Percentiles rank a stretch among this genome's conserved stretches.
phyloP scores from a whole-genome alignment of 148 eudicot genomes.

The Euryodendron excelsum region DNA sequence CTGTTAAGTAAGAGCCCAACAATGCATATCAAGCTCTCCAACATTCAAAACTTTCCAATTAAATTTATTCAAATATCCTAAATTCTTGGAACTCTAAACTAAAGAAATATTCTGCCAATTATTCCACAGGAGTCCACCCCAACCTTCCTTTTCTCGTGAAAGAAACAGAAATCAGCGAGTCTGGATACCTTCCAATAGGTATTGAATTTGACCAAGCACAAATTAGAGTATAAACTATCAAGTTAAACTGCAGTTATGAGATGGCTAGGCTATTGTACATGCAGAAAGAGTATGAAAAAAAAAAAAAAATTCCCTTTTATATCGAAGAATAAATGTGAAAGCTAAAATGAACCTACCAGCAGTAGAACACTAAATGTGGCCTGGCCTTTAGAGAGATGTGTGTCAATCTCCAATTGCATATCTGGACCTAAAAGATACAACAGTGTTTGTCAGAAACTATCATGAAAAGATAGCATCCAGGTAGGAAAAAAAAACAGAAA shows the following conservation, averaged over 20 bases:
- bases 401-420: conserved; percentile 81
- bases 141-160: background rate
- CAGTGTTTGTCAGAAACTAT: conserved; percentile 10
- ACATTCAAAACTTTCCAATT: background rate
- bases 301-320: background rate
- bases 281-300: background rate
- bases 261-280: background rate
- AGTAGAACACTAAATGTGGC: conserved; percentile 60
- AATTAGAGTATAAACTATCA: background rate
- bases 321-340: background rate
- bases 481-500: background rate
- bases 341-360: conserved; percentile 52
- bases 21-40: no score
- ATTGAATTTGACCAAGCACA: background rate
- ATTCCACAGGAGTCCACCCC: background rate
- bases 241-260: background rate
- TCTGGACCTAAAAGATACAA: conserved; percentile 64
- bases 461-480: conserved; percentile 1
- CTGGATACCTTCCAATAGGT: background rate
- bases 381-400: conserved; percentile 56
- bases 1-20: no score
- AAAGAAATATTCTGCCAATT: background rate
- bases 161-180: background rate
- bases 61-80: background rate
- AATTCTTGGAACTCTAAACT: background rate